Percentiles rank a stretch among this genome's conserved stretches.
Conservation (phyloP, 192 early-diverging fungal species). For the Lunasporangiospora selenospora region DNA sequence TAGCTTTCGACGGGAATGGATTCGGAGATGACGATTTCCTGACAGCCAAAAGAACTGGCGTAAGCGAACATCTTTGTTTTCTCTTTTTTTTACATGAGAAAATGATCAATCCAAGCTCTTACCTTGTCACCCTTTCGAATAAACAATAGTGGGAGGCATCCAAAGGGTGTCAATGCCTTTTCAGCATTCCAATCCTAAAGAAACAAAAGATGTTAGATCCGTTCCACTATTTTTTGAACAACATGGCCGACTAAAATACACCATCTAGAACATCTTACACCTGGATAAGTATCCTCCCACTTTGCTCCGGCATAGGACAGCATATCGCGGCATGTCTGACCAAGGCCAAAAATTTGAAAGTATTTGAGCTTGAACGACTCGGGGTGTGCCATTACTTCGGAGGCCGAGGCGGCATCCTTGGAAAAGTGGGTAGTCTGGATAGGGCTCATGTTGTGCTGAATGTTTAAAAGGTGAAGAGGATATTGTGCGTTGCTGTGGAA, state of each 20-base stretch:
- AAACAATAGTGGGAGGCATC: conserved; percentile 10
- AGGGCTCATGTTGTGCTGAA: too few relatives aligned
- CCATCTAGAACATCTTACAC: neutral
- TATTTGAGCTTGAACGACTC: conserved; percentile 13
- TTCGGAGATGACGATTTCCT: conserved; percentile 17
- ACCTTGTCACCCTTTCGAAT: conserved; percentile 15
- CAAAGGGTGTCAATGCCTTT: conserved; percentile 13
- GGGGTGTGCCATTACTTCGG: conserved; percentile 6
- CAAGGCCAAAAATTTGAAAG: conserved; percentile 8
- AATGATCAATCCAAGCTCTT: too few relatives aligned
- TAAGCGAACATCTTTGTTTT: too few relatives aligned
- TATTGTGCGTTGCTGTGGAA: too few relatives aligned
- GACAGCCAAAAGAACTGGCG: too few relatives aligned
- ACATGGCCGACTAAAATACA: too few relatives aligned
- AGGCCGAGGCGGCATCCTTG: too few relatives aligned
- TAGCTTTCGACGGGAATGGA: conserved; percentile 4
- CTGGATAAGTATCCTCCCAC: conserved; percentile 5
- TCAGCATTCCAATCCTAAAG: conserved; percentile 8
- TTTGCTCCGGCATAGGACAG: conserved; percentile 10
- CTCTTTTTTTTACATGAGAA: too few relatives aligned
- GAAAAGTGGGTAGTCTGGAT: too few relatives aligned
- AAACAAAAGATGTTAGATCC: too few relatives aligned
- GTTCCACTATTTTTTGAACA: too few relatives aligned
- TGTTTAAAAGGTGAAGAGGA: too few relatives aligned
- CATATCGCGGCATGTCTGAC: conserved; percentile 16